These are phyloP conservation scores for Mayamaea pseudoterrestris DNA, from an alignment of 108 stramenopile species.

Conservation along the genomic window DNA sequence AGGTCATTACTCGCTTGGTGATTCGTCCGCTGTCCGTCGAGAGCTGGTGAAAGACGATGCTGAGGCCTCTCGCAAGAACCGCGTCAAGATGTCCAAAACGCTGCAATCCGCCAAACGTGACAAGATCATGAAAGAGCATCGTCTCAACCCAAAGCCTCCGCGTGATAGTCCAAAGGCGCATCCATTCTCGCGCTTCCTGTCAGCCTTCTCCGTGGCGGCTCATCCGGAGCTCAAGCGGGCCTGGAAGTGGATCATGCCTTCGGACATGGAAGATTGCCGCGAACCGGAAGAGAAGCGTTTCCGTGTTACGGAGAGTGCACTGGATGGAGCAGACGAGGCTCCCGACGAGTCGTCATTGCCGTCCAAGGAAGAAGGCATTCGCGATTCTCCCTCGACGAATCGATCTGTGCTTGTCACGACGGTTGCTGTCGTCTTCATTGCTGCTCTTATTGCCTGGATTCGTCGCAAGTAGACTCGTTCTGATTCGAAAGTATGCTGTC, in stretches of 20 bases:
- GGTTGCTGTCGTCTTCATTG: too few relatives aligned
- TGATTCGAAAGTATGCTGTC: too few relatives aligned
- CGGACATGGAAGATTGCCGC: neutral
- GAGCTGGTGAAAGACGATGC: too few relatives aligned
- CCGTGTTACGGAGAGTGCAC: constrained; percentile 3
- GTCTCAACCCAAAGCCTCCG: constrained; percentile 4
- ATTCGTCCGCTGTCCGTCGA: too few relatives aligned
- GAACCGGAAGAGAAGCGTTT: constrained; percentile 8
- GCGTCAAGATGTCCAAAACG: neutral
- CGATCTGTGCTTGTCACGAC: neutral
- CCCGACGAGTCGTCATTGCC: neutral
- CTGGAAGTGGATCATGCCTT: constrained; percentile 5
- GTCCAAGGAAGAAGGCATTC: neutral
- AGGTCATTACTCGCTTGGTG: too few relatives aligned
- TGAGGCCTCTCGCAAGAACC: too few relatives aligned
- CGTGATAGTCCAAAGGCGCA: constrained; percentile 13
- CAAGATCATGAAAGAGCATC: constrained; percentile 17
- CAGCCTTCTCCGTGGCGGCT: constrained; percentile 22
- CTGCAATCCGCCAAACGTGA: constrained; percentile 18
- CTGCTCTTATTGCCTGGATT: too few relatives aligned
- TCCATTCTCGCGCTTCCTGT: constrained; percentile 36
- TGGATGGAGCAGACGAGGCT: constrained; percentile 4
- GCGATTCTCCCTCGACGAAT: neutral
- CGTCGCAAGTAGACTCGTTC: too few relatives aligned
- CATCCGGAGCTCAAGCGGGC: constrained; percentile 35